Evolutionary conservation across 768 basidiomycete genomes (phyloP).

Genomic region (Tylopilus intermedius): DNA sequence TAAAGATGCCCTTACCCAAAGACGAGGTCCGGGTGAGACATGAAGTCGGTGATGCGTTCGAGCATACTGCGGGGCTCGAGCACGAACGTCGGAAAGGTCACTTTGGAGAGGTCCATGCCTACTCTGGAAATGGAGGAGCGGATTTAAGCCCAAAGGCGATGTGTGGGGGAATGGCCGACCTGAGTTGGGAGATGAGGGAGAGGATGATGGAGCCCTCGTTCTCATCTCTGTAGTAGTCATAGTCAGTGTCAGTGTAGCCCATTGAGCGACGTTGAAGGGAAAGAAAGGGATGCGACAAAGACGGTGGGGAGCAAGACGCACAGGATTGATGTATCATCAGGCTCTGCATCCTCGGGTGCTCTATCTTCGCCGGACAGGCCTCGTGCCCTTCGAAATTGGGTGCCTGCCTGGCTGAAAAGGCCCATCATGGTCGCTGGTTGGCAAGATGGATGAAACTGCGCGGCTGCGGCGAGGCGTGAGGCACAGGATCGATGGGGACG

Average conservation of each 20-base stretch:
- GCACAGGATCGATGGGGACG: not conserved
- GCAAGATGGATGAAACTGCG: conserved; percentile 12
- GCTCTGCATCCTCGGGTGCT: conserved; percentile 75
- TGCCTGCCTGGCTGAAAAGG: conserved; percentile 67
- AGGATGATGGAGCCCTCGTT: conserved; percentile 88
- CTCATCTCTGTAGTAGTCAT: conserved; percentile 64
- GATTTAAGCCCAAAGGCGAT: conserved; percentile 8
- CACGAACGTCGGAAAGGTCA: conserved; percentile 92
- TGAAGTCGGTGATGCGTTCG: conserved; percentile 98
- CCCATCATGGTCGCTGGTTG: conserved; percentile 59
- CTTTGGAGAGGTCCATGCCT: conserved; percentile 95
- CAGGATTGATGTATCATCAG: conserved; percentile 88
- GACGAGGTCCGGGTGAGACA: conserved; percentile 96
- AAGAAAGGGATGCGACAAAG: conserved; percentile 29
- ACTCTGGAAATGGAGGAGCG: conserved; percentile 46
- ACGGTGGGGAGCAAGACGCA: conserved; percentile 39
- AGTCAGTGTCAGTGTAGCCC: conserved; percentile 32
- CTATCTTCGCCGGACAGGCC: conserved; percentile 61
- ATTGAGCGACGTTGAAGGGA: conserved; percentile 17
- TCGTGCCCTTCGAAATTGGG: conserved; percentile 64
- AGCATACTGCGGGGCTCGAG: conserved; percentile 96
- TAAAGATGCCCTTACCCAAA: conserved; percentile 64
- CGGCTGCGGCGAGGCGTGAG: conserved; percentile 24
- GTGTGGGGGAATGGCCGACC: conserved; percentile 38
- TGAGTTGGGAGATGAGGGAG: conserved; percentile 83